phyloP scores from a whole-genome alignment of 2,329 filamentous ascomycete species.

The Coniella vitis region DNA sequence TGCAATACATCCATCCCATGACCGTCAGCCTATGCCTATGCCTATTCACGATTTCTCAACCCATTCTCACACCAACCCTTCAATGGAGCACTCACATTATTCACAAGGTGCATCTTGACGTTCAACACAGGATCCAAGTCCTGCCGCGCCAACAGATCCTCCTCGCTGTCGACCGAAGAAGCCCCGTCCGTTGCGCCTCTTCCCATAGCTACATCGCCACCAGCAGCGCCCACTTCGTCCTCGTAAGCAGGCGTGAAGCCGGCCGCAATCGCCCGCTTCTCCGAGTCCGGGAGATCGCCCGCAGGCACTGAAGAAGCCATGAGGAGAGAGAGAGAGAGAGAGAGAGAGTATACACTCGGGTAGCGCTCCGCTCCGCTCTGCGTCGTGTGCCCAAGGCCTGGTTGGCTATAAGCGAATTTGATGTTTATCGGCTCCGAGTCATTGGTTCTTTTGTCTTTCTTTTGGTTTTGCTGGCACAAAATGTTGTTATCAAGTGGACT shows the following conservation, averaged over 20 bases:
- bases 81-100: constrained; percentile 36
- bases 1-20: background rate
- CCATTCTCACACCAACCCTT: no score
- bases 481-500: no score
- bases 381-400: no score
- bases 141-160: constrained; percentile 44
- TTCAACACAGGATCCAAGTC: constrained; percentile 46
- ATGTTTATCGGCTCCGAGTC: no score
- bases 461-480: no score
- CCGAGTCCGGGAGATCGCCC: no score
- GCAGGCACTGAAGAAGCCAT: no score
- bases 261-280: background rate
- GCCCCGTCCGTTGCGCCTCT: constrained; percentile 1
- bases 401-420: no score
- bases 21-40: constrained; percentile 19
- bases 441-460: no score
- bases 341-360: no score
- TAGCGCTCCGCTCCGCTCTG: no score
- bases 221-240: background rate
- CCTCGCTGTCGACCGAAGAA: constrained; percentile 20
- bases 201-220: constrained; percentile 3
- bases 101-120: constrained; percentile 51
- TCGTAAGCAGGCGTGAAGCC: background rate
- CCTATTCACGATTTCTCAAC: background rate
- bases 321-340: background rate